phyloP scores from a whole-genome alignment of 2,329 filamentous ascomycete genomes.

The Cladosporium austrohemisphaericum region DNA sequence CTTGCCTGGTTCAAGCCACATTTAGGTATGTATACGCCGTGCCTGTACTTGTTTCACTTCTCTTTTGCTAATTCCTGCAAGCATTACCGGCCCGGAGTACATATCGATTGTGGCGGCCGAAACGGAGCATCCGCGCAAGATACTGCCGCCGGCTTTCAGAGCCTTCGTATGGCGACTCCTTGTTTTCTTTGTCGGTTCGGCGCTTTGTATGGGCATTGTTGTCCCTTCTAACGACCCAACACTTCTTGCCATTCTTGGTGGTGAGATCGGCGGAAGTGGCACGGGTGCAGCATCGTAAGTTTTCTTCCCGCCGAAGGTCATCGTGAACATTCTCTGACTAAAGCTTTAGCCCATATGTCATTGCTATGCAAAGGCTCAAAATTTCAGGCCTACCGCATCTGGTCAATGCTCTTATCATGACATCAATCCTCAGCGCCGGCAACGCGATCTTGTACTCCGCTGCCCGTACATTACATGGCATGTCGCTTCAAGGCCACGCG shows the following conservation, averaged over 20 bases:
- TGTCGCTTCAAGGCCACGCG: slow-evolving; percentile 58
- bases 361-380: slow-evolving; percentile 36
- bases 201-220: slow-evolving; percentile 21
- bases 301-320: slow-evolving; percentile 20
- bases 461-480: slow-evolving; percentile 62
- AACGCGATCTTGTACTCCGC: slow-evolving; percentile 66
- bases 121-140: slow-evolving; percentile 1
- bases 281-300: slow-evolving; percentile 7
- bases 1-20: slow-evolving; percentile 67
- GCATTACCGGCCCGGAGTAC: slow-evolving; percentile 5
- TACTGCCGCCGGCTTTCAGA: slow-evolving; percentile 3
- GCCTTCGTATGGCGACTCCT: background rate
- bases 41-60: background rate
- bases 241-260: slow-evolving; percentile 24
- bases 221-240: slow-evolving; percentile 28
- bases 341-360: slow-evolving; percentile 10
- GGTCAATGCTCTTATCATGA: slow-evolving; percentile 39
- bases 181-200: slow-evolving; percentile 21
- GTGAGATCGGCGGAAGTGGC: slow-evolving; percentile 35
- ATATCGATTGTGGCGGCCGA: slow-evolving; percentile 10
- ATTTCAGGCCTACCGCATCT: slow-evolving; percentile 41
- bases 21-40: slow-evolving; percentile 51
- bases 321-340: slow-evolving; percentile 25
- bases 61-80: background rate
- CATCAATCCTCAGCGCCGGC: slow-evolving; percentile 60